Percentiles rank a stretch among this genome's conserved stretches.
Conservation (phyloP, 306 rosid genomes). For the Astragalus membranaceus region DNA sequence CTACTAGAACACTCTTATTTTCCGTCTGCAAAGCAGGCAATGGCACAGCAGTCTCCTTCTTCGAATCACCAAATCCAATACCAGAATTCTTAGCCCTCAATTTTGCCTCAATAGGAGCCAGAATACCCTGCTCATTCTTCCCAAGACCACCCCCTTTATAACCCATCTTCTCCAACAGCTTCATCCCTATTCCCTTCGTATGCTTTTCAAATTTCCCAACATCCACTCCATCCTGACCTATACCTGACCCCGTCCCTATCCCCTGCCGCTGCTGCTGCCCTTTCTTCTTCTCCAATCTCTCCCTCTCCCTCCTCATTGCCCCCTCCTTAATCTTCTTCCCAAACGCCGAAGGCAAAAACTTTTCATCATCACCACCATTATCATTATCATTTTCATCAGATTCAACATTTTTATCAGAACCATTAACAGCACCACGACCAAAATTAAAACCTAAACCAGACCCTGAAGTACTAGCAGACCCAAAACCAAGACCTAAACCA, state of each 20-base stretch:
- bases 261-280: neutral
- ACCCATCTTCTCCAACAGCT: conserved; percentile 83
- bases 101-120: conserved; percentile 66
- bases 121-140: conserved; percentile 76
- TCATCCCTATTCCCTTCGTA: conserved; percentile 80
- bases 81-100: conserved; percentile 82
- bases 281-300: conserved; percentile 47
- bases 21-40: conserved; percentile 40
- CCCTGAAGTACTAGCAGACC: conserved; percentile 35
- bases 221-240: conserved; percentile 23
- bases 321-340: conserved; percentile 85
- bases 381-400: conserved; percentile 26
- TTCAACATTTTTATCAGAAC: conserved; percentile 22
- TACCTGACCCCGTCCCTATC: neutral
- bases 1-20: conserved; percentile 27
- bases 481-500: conserved; percentile 50
- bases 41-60: conserved; percentile 38
- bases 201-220: conserved; percentile 75
- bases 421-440: conserved; percentile 13
- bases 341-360: conserved; percentile 65
- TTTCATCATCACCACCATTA: conserved; percentile 21
- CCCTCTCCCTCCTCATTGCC: conserved; percentile 62
- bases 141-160: conserved; percentile 98
- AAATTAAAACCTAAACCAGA: conserved; percentile 48
- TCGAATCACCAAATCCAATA: conserved; percentile 69